Base-by-base conservation (phyloP, 2,329 filamentous ascomycete species). In the Phaeomoniella chlamydospora region DNA sequence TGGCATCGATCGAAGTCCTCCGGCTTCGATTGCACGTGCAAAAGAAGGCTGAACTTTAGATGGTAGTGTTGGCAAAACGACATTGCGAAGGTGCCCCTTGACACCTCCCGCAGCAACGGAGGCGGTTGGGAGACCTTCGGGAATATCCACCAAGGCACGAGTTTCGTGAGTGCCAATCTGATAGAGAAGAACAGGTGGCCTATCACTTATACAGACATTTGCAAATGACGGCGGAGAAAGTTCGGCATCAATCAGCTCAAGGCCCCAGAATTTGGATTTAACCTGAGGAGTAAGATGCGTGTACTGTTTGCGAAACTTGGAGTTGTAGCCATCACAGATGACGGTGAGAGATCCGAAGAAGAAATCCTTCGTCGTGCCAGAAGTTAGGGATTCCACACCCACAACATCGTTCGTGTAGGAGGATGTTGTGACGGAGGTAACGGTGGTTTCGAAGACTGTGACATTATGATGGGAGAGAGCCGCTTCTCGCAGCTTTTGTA, bases 81-180 rank as follows among this genome's bases (percentile, higher is more conserved):
- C 70, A 46, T 88, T 84, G 41, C 70, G 64, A 45, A 98, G 72
- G 61, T 98, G 87, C 39, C 72, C 76, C 47, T 87, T 83, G 6
- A 94, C 81, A 37, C 88, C 88, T 36, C 90, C 90, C 34, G 72
- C 74, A 22, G 77, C 70, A 2, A 77, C 64, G 0, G 77, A 72
- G 0, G 88, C 87, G 13, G 77, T 75, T 5, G 84, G 76, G 2
- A 83, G 67, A 50, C 79, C 74, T 18, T 80, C 73, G 3, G 88
- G 88, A 10, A 96, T 76, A 55, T 96, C 87, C 49, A 96, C 74
- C 15, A 98, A 72, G 10, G 80, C 82, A 44, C 90, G 77, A 1
- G 90, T 98, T 62, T 96, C 90, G 61, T 81, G 87, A 3, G 84
- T 81, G 52, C 90, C 88, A 54, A 98, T 98, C 62, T 96, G 90